phyloP scores from a whole-genome alignment of 2,329 filamentous ascomycete species.

The Pseudophaeomoniella oleicola region DNA sequence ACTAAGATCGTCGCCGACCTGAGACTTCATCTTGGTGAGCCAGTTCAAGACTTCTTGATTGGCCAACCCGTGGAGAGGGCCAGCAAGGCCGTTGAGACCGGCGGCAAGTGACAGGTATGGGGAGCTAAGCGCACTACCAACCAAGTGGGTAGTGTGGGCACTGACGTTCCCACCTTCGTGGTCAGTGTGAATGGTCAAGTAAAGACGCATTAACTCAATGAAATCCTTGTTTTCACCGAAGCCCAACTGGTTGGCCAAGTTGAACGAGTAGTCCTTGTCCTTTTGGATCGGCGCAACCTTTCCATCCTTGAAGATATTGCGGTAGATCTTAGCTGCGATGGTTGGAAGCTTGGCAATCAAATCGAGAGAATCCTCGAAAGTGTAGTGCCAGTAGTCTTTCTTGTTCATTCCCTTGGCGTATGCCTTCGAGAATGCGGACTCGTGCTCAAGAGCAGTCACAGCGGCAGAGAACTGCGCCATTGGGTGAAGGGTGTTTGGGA shows the following conservation, averaged over 20 bases:
- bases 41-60: constrained; percentile 99
- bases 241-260: constrained; percentile 98
- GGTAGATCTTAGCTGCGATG: constrained; percentile 97
- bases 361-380: constrained; percentile 99
- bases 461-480: constrained; percentile 99
- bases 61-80: constrained; percentile 94
- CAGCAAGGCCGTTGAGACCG: constrained; percentile 94
- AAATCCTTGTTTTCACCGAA: constrained; percentile 94
- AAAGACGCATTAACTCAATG: constrained; percentile 93
- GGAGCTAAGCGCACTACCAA: constrained; percentile 90
- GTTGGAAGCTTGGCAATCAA: constrained; percentile 98
- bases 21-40: constrained; percentile 98
- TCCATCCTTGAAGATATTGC: constrained; percentile 99
- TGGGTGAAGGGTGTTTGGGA: constrained; percentile 95
- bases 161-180: constrained; percentile 99
- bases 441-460: constrained; percentile 95
- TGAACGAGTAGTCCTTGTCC: constrained; percentile 99
- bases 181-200: constrained; percentile 99
- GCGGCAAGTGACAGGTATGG: constrained; percentile 93
- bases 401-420: constrained; percentile 99
- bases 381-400: constrained; percentile 99
- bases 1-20: constrained; percentile 82
- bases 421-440: constrained; percentile 93
- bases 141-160: constrained; percentile 96
- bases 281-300: constrained; percentile 93